phyloP scores from a whole-genome alignment of 371 early-diverging fungal species.

The Mucor circinelloides region DNA sequence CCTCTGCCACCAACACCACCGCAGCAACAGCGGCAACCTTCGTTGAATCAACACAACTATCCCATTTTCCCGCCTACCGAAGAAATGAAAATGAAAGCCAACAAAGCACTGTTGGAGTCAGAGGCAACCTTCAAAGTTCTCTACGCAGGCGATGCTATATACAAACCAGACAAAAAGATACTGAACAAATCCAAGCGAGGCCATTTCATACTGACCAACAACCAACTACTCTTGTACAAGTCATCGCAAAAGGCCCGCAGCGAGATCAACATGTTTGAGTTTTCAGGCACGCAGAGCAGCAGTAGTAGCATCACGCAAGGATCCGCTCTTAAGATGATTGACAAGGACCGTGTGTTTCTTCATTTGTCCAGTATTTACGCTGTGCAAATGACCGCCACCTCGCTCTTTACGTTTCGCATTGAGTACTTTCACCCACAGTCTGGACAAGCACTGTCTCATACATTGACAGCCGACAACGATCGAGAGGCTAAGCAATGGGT shows the following conservation, averaged over 20 bases:
- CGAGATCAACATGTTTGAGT: constrained; percentile 25
- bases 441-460: constrained; percentile 17
- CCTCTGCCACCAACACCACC: background rate
- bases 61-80: constrained; percentile 22
- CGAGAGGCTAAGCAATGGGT: constrained; percentile 38
- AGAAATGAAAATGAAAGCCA: constrained; percentile 1
- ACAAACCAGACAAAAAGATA: constrained; percentile 22
- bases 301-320: background rate
- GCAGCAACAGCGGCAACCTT: background rate
- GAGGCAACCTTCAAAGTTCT: constrained; percentile 26
- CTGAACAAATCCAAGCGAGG: constrained; percentile 23
- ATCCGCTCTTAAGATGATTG: background rate
- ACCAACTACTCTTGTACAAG: constrained; percentile 37
- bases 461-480: constrained; percentile 17
- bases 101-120: background rate
- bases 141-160: constrained; percentile 34
- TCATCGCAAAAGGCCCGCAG: constrained; percentile 32
- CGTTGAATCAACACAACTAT: background rate
- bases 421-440: constrained; percentile 39
- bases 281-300: background rate
- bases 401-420: constrained; percentile 25
- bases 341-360: constrained; percentile 29
- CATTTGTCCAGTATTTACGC: constrained; percentile 30
- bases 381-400: constrained; percentile 23
- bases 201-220: constrained; percentile 39